A percentile compares a stretch with the other conserved stretches of the same genome.
Evolutionary conservation across 2,329 filamentous ascomycete species (phyloP).

Genomic region (Colletotrichum shisoi): DNA sequence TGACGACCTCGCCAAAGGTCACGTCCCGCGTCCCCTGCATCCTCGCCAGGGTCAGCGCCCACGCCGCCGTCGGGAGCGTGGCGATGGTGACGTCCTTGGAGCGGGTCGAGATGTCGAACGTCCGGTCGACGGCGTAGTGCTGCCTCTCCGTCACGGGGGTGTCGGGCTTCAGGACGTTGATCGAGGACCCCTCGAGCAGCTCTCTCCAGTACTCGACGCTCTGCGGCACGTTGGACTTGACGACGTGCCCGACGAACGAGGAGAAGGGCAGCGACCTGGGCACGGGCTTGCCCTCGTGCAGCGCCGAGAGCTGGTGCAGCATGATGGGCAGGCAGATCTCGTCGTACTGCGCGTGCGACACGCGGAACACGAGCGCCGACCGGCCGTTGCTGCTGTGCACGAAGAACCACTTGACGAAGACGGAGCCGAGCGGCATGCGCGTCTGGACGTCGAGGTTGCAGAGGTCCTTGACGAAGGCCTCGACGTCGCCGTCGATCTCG

Average conservation of each 20-base stretch:
- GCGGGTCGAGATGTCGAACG: conserved; percentile 57
- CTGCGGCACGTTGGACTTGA: conserved; percentile 53
- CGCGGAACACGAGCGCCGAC: conserved; percentile 63
- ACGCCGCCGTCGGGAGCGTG: conserved; percentile 72
- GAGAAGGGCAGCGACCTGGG: conserved; percentile 55
- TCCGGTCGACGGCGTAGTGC: conserved; percentile 54
- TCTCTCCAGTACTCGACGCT: conserved; percentile 68
- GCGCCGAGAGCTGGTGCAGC: conserved; percentile 65
- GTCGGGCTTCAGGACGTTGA: conserved; percentile 54
- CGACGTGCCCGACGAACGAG: conserved; percentile 55
- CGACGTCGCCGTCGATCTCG: conserved; percentile 60
- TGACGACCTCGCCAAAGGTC: conserved; percentile 72
- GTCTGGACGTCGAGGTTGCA: conserved; percentile 65
- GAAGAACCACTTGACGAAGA: conserved; percentile 68
- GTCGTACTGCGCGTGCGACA: conserved; percentile 75
- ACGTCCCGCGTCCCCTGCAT: conserved; percentile 63
- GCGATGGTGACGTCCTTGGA: conserved; percentile 67
- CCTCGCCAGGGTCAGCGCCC: conserved; percentile 68
- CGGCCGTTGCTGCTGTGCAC: conserved; percentile 49
- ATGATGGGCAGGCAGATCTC: conserved; percentile 71
- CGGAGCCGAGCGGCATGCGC: conserved; percentile 64
- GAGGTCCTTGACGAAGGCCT: conserved; percentile 61
- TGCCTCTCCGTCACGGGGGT: conserved; percentile 49
- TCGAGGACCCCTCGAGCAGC: conserved; percentile 63
- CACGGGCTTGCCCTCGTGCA: conserved; percentile 53